A percentile compares a stretch with the other conserved stretches of the same genome.
These are phyloP conservation scores for Pyrus communis DNA, from an alignment of 306 rosid genomes.

Conservation along the genomic window DNA sequence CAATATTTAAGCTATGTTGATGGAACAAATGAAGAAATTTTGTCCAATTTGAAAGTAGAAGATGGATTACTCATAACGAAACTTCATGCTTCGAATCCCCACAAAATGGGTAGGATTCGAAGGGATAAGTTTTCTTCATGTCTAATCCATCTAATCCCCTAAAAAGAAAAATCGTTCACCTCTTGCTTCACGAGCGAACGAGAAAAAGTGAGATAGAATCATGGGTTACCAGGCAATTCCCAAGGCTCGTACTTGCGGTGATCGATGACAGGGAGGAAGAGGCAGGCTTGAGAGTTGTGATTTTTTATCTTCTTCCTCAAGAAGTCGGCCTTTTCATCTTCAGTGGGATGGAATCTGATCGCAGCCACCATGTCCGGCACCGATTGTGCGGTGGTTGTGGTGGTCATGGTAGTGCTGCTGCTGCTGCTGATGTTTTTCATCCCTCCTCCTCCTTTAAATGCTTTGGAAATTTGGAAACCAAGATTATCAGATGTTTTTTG, in stretches of 20 bases:
- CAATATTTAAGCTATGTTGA: neutral
- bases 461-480: neutral
- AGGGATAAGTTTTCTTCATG: slow-evolving; percentile 3
- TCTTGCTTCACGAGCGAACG: too few species aligned
- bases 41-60: too few species aligned
- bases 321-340: neutral
- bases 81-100: neutral
- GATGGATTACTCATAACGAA: neutral
- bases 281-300: neutral
- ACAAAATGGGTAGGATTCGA: neutral
- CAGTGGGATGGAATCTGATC: neutral
- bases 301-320: slow-evolving; percentile 31
- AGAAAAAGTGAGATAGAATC: neutral
- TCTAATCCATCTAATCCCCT: neutral
- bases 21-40: too few species aligned
- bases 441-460: neutral
- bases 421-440: neutral
- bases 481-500: neutral
- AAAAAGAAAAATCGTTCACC: too few species aligned
- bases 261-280: slow-evolving; percentile 34
- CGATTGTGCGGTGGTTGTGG: neutral
- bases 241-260: slow-evolving; percentile 45
- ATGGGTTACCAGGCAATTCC: slow-evolving; percentile 34
- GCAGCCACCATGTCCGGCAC: neutral
- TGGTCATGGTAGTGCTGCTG: neutral